Base-by-base conservation (phyloP, 2,329 filamentous ascomycete genomes). In the Macrophomina phaseolina region DNA sequence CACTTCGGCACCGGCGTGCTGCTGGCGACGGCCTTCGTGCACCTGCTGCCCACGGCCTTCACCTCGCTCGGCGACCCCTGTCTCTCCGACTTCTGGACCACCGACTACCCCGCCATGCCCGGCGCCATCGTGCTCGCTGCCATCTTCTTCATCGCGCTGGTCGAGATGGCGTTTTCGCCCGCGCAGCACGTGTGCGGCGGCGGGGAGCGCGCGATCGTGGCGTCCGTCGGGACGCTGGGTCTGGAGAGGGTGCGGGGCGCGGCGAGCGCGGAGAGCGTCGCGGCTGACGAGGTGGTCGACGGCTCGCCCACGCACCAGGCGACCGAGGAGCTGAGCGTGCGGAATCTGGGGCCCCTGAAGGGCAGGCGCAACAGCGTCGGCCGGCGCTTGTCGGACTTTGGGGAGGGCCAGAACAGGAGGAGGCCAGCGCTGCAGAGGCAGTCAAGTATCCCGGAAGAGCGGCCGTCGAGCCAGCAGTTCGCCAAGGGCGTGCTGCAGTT, bases 141-240 rank as follows among this genome's bases (percentile, higher is more conserved):
- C 0, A 77, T 81, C 28, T 80, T 81, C 67, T 81, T 91, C 4
- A 93, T 97, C 2, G 91, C 97, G 7, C 87, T 88, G 2, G 86
- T 97, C 61, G 94, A 98, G 78, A 97, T 95, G 81, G 92, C 93
- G 76, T 89, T 97, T 71, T 93, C 92, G 0, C 91, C 90, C 62
- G 55, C 28, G 4, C 38, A 28, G n/a, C 40, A 60, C n/a, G 18
- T 32, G 38, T 38, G 53, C 18, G 38, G 36, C 2, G 82, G 69
- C 83, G 78, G 16, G 82, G 86, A 76, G 85, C 86, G 73, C 23
- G 7, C 7, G 42, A 90, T 87, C 71, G 86, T 89, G 75, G 85
- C 90, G 1, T 82, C 91, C 23, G 18, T 34, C 8, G 38, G 63
- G 7, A 34, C n/a, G 32, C 9, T 16, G 51, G 6, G 40, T 23